Conservation (phyloP, 805 yeast genomes). For the Metschnikowia kofuensis region DNA sequence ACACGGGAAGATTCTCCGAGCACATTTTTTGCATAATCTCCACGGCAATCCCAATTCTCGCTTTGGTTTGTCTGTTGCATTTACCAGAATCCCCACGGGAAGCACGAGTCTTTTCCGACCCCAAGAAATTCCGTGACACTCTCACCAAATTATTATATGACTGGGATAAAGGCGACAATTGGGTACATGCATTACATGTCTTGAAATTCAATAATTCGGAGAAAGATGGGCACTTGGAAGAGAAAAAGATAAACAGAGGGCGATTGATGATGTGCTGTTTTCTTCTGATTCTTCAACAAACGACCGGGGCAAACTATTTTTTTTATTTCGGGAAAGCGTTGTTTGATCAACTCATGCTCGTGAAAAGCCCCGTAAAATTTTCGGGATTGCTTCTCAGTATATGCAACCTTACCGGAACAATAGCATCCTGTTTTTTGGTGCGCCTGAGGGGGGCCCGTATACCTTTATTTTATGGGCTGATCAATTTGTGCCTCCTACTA, state of each 20-base stretch:
- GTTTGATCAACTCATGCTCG: slow-evolving; percentile 13
- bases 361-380: slow-evolving; percentile 1
- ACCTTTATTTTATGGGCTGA: slow-evolving; percentile 15
- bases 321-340: slow-evolving; percentile 29
- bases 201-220: neutral
- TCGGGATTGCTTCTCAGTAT: slow-evolving; percentile 19
- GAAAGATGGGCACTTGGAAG: neutral
- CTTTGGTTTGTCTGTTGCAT: slow-evolving; percentile 3
- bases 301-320: slow-evolving; percentile 33
- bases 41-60: neutral
- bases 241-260: neutral
- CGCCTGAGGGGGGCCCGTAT: slow-evolving; percentile 9
- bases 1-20: slow-evolving; percentile 5
- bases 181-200: slow-evolving; percentile 1
- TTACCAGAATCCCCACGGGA: slow-evolving; percentile 10
- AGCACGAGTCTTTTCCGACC: neutral
- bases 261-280: slow-evolving; percentile 18
- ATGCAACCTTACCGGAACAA: slow-evolving; percentile 22
- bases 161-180: neutral
- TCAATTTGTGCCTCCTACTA: neutral
- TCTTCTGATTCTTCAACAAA: slow-evolving; percentile 32
- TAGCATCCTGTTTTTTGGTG: slow-evolving; percentile 18
- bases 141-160: slow-evolving; percentile 1
- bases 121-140: neutral
- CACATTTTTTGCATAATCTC: slow-evolving; percentile 1